Percentiles rank a stretch among this genome's conserved stretches.
These are phyloP conservation scores for Trametes hirsuta DNA, from an alignment of 1,284 basidiomycete species.

Conservation along the genomic window DNA sequence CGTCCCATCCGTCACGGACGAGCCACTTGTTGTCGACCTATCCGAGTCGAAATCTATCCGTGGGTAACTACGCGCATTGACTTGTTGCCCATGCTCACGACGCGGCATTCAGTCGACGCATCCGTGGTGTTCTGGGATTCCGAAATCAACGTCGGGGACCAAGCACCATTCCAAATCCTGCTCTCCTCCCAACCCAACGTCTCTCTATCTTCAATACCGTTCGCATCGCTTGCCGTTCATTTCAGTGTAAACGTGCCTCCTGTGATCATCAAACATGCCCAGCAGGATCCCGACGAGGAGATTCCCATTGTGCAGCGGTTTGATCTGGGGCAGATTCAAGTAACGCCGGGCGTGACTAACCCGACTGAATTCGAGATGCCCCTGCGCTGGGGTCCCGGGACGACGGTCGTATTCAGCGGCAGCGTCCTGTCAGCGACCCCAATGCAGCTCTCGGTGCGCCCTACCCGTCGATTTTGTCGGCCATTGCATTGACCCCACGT, in stretches of 20 bases:
- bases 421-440: constrained; percentile 53
- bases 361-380: constrained; percentile 38
- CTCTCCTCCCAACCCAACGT: constrained; percentile 52
- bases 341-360: constrained; percentile 25
- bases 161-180: constrained; percentile 73
- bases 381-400: constrained; percentile 60
- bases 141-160: constrained; percentile 61
- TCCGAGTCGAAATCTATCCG: constrained; percentile 64
- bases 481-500: neutral
- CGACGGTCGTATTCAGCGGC: constrained; percentile 59
- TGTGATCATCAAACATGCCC: constrained; percentile 50
- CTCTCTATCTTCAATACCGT: constrained; percentile 56
- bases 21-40: constrained; percentile 62
- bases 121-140: constrained; percentile 71
- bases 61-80: constrained; percentile 38
- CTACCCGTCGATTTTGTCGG: neutral
- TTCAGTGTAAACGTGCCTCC: constrained; percentile 53
- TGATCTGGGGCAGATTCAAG: constrained; percentile 46
- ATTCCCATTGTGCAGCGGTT: constrained; percentile 39
- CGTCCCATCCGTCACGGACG: constrained; percentile 58
- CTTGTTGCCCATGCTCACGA: neutral
- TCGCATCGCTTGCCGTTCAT: constrained; percentile 58
- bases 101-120: constrained; percentile 55
- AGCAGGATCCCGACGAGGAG: constrained; percentile 9
- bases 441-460: constrained; percentile 49